These are phyloP conservation scores for Creolimax fragrantissima DNA, from an alignment of 78 protist genomes.

Conservation along the genomic window DNA sequence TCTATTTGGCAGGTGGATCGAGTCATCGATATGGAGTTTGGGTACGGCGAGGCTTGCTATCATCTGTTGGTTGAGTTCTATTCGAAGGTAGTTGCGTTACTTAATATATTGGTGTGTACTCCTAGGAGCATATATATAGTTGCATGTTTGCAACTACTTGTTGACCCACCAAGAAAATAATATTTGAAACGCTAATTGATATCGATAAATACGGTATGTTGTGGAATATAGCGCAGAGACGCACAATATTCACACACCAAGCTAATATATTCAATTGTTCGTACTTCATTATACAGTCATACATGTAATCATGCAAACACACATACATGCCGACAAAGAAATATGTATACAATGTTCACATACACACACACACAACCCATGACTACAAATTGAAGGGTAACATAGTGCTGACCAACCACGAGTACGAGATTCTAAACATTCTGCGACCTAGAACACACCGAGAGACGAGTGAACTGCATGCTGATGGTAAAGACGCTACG, in stretches of 20 bases:
- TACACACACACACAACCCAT: background rate
- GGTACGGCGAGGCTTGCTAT: constrained; percentile 47
- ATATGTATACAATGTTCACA: background rate
- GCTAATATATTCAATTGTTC: too few relatives aligned
- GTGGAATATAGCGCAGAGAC: too few relatives aligned
- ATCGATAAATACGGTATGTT: too few relatives aligned
- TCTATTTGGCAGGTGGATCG: constrained; percentile 82
- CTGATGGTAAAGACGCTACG: background rate
- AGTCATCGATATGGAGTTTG: constrained; percentile 70
- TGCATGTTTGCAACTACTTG: too few relatives aligned
- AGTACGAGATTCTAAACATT: constrained; percentile 38
- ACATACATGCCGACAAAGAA: background rate
- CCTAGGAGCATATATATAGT: too few relatives aligned
- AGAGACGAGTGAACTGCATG: background rate
- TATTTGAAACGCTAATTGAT: too few relatives aligned
- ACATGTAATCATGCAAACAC: background rate
- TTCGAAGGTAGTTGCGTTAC: background rate
- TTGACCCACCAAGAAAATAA: too few relatives aligned
- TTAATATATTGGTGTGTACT: background rate
- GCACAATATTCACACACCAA: too few relatives aligned
- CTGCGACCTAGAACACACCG: constrained; percentile 37
- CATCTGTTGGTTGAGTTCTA: constrained; percentile 63
- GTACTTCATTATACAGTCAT: background rate
- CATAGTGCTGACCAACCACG: constrained; percentile 47
- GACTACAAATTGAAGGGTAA: constrained; percentile 39